Conservation (phyloP, 2,329 filamentous ascomycete genomes). For the Aspergillus fumigatiaffinis region DNA sequence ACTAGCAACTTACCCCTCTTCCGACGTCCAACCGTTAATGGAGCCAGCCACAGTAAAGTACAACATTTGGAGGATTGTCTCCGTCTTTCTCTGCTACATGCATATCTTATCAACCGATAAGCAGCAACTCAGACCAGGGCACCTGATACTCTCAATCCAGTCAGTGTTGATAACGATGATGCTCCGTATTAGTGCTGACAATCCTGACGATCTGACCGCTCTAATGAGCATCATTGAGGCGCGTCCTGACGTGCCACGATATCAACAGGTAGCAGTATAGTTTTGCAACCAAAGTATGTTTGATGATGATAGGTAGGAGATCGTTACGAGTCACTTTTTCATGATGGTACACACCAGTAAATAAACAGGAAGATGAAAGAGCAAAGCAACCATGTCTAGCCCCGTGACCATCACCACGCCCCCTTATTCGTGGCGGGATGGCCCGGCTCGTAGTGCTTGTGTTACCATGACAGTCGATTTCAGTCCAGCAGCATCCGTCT, state of each 20-base stretch:
- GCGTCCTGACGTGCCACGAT: constrained; percentile 11
- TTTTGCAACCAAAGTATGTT: background rate
- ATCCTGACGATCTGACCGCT: constrained; percentile 19
- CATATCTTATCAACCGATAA: background rate
- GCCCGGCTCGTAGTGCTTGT: constrained; percentile 8
- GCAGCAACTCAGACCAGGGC: constrained; percentile 1
- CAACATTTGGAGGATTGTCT: too few relatives aligned
- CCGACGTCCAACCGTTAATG: background rate
- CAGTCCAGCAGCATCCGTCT: background rate
- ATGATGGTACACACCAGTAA: background rate
- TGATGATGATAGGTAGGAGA: background rate
- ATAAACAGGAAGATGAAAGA: background rate
- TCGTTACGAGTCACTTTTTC: background rate
- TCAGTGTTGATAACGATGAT: constrained; percentile 6
- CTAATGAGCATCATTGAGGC: constrained; percentile 7
- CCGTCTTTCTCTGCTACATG: background rate
- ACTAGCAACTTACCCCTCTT: background rate
- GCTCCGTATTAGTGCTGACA: constrained; percentile 13
- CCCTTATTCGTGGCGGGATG: constrained; percentile 11
- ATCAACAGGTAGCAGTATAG: background rate
- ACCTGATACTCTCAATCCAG: constrained; percentile 2
- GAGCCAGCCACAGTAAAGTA: too few relatives aligned
- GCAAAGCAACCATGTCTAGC: background rate
- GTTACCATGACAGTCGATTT: background rate
- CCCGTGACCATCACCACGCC: constrained; percentile 10